Evolutionary conservation across 2,329 filamentous ascomycete species (phyloP).

Genomic region (Aspergillus sp.): DNA sequence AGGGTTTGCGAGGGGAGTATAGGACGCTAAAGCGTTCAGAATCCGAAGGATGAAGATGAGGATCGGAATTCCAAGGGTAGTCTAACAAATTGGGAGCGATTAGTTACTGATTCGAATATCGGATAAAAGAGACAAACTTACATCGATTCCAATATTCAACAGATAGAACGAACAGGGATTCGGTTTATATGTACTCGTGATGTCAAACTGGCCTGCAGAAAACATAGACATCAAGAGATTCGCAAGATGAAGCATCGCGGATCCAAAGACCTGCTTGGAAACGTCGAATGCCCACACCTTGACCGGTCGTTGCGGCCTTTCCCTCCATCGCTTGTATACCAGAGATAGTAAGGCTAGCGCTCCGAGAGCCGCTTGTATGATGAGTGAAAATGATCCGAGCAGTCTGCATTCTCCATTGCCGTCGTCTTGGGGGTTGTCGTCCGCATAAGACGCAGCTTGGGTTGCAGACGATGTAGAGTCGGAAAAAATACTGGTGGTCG

Average conservation of each 20-base stretch:
- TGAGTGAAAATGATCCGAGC: slow-evolving; percentile 80
- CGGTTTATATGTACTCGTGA: slow-evolving; percentile 53
- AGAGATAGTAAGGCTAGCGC: slow-evolving; percentile 74
- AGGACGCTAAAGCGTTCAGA: slow-evolving; percentile 62
- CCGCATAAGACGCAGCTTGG: slow-evolving; percentile 12
- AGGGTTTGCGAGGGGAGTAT: slow-evolving; percentile 73
- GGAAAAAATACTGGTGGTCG: background rate
- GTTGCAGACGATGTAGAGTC: slow-evolving; percentile 4
- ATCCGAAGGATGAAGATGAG: slow-evolving; percentile 80
- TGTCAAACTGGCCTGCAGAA: slow-evolving; percentile 69
- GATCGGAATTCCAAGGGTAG: slow-evolving; percentile 91
- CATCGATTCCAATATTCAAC: slow-evolving; percentile 89
- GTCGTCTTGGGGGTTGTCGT: slow-evolving; percentile 19
- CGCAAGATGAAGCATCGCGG: slow-evolving; percentile 79
- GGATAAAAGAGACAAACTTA: slow-evolving; percentile 46
- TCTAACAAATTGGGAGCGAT: slow-evolving; percentile 47
- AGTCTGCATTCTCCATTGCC: slow-evolving; percentile 71
- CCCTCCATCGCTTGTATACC: slow-evolving; percentile 88
- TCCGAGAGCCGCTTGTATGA: slow-evolving; percentile 84
- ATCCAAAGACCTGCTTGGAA: slow-evolving; percentile 94
- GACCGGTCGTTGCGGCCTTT: slow-evolving; percentile 81
- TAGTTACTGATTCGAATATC: background rate
- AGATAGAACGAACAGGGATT: slow-evolving; percentile 98
- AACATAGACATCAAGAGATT: slow-evolving; percentile 97
- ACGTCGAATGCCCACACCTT: slow-evolving; percentile 98